These are phyloP conservation scores for Rhodomyrtus tomentosa DNA, from an alignment of 345 rosid species.

Conservation along the genomic window DNA sequence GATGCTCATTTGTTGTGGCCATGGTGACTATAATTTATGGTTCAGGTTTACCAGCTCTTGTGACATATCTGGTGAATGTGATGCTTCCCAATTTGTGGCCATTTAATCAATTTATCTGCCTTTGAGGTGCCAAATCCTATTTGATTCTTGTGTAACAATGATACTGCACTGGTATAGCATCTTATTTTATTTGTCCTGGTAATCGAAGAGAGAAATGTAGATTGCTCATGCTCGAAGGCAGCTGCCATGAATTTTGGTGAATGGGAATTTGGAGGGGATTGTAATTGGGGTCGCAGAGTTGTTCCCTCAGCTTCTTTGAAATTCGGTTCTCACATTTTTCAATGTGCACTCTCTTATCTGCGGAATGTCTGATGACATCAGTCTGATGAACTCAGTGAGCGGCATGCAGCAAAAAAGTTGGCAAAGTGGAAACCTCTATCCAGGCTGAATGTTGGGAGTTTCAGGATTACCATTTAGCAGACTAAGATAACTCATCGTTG, in stretches of 20 bases:
- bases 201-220: not conserved
- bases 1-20: slow-evolving; percentile 39
- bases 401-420: not conserved
- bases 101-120: not conserved
- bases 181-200: not conserved
- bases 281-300: not conserved
- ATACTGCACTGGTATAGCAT: not conserved
- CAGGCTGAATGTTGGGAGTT: not conserved
- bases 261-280: not conserved
- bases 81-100: not conserved
- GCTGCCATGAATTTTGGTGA: not conserved
- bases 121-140: not conserved
- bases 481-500: not conserved
- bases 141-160: not conserved
- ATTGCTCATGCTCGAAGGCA: not conserved
- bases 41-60: slow-evolving; percentile 14
- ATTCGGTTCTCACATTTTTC: not conserved
- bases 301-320: not conserved
- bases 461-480: not conserved
- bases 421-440: not conserved
- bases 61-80: not conserved
- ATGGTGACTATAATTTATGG: slow-evolving; percentile 31
- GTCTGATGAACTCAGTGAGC: not conserved
- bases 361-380: not conserved
- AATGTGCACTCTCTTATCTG: not conserved